Evolutionary conservation across 208 protist genomes (phyloP).

Genomic region (Crithidia acanthocephali): DNA sequence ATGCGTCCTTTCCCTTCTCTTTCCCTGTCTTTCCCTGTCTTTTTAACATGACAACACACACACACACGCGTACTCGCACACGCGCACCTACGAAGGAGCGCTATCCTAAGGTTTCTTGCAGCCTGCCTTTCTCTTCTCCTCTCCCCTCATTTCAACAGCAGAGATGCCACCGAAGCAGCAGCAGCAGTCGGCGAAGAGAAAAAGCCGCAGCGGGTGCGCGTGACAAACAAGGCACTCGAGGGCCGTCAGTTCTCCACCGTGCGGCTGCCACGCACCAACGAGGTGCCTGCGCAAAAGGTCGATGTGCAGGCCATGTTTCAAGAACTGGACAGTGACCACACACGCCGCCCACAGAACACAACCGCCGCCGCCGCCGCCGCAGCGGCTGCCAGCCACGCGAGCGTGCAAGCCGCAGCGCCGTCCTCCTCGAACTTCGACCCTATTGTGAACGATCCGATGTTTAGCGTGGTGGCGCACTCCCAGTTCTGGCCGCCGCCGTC

Average conservation of each 20-base stretch:
- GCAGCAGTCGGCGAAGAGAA: conserved; percentile 28
- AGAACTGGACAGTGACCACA: neutral
- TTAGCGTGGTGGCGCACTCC: conserved; percentile 61
- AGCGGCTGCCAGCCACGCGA: no score
- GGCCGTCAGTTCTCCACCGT: conserved; percentile 79
- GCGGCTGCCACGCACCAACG: conserved; percentile 59
- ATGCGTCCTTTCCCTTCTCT: no score
- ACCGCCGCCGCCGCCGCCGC: neutral
- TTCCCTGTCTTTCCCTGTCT: no score
- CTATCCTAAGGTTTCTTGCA: no score
- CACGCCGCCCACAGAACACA: neutral
- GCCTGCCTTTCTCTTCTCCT: no score
- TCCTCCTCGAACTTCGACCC: conserved; percentile 59
- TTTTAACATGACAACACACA: conserved; percentile 5
- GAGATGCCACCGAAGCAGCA: conserved; percentile 33
- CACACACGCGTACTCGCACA: neutral
- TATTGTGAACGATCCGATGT: conserved; percentile 79
- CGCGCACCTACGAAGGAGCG: no score
- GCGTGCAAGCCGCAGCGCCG: no score
- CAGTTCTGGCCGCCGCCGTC: conserved; percentile 76
- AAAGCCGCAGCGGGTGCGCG: conserved; percentile 71
- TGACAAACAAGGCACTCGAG: conserved; percentile 83
- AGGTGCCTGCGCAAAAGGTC: conserved; percentile 44
- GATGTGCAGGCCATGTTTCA: conserved; percentile 66
- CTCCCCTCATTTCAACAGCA: no score